Evolutionary conservation across 768 basidiomycete species (phyloP), one percentile per base, ranked within the genome.

Genomic region (Hydnomerulius pinastri): DNA sequence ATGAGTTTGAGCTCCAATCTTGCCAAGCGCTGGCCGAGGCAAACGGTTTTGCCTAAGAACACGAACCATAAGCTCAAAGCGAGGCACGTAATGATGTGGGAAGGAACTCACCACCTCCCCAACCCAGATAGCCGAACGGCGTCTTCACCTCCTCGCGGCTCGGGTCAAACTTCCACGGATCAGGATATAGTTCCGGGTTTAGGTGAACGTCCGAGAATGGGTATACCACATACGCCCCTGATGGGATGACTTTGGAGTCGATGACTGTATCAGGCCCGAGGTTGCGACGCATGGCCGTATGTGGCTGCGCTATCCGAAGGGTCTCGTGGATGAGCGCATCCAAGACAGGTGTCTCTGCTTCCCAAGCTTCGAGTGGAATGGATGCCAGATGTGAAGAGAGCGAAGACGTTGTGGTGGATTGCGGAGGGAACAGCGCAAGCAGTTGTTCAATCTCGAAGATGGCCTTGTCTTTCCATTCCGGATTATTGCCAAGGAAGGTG

Each of bases 191-290:
- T 53, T 78, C 75, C 33, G 83, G 76, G 66, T 90, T 77, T 30
- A 90, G 79, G 69, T 91, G 88, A 36, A 89, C 83, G 61, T 86
- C 85, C 64, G 84, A 86, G 67, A 89, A 90, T 37, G 87, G 88
- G 69, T 89, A 90, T 37, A 89, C 76, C 41, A 88, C 79, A 61
- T 86, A 90, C 46, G 86, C 79, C 49, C 87, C 88, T 18, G 84
- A 82, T 27, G 86, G 86, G 25, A 91, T 78, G 32, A 77, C 69
- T 68, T 83, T 86, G 53, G 80, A 80, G 69, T 84, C 79, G 57
- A 91, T 84, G 58, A 82, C 76, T 29, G 82, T 68, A 50, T 86
- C 84, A 57, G 85, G 85, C 15, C 87, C 88, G 50, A 88, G 70
- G 65, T 90, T 90, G 52, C 85, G 80, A 63, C 89, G 80, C 86